Evolutionary conservation across 2,329 filamentous ascomycete genomes (phyloP).

Genomic region (Aspergillus piperis): DNA sequence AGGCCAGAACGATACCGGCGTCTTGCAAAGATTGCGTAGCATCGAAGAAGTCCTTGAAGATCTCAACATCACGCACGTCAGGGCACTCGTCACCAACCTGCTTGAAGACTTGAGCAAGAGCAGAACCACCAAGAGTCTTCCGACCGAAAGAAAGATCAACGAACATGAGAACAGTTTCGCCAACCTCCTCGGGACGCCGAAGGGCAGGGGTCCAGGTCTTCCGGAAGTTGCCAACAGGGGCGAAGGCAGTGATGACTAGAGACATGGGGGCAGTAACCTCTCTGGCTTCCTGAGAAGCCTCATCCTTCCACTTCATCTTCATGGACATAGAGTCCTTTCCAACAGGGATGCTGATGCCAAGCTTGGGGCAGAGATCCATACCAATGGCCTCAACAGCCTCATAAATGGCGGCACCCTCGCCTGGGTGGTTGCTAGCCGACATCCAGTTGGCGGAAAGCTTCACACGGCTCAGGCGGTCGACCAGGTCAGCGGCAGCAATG

Average conservation of each 20-base stretch:
- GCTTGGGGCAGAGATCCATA: conserved; percentile 83
- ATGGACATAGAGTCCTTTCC: conserved; percentile 99
- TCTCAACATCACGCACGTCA: conserved; percentile 78
- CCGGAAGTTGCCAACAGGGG: conserved; percentile 75
- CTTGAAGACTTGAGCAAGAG: conserved; percentile 84
- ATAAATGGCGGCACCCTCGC: conserved; percentile 88
- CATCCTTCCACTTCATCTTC: conserved; percentile 93
- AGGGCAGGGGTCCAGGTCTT: conserved; percentile 95
- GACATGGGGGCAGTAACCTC: conserved; percentile 92
- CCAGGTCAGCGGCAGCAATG: conserved; percentile 75
- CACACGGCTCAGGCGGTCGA: conserved; percentile 73
- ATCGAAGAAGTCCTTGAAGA: conserved; percentile 89
- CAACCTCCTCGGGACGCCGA: conserved; percentile 78
- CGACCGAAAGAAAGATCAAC: conserved; percentile 83
- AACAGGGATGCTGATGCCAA: conserved; percentile 93
- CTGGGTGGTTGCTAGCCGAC: conserved; percentile 90
- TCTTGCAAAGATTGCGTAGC: conserved; percentile 71
- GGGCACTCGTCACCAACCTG: conserved; percentile 82
- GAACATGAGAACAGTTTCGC: conserved; percentile 83
- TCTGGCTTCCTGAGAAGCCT: conserved; percentile 65
- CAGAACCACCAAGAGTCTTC: conserved; percentile 84
- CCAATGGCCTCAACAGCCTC: conserved; percentile 92
- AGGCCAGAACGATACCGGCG: conserved; percentile 76
- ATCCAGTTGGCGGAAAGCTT: conserved; percentile 98
- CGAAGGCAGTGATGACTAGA: conserved; percentile 87